phyloP scores from a whole-genome alignment of 176 grass and related monocot genomes.

The Puya raimondii region DNA sequence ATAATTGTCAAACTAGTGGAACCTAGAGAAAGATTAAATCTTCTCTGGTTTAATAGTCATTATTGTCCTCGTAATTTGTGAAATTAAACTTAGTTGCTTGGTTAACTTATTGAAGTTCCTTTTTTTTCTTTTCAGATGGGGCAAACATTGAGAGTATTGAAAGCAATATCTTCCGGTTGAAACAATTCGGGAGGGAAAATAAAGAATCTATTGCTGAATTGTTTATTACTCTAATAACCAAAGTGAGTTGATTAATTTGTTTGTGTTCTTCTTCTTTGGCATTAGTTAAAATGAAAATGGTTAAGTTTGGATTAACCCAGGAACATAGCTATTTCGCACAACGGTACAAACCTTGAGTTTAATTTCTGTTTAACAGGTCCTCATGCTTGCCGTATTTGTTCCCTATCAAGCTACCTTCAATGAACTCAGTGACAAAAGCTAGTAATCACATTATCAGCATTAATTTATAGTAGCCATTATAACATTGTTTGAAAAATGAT shows the following conservation, averaged over 20 bases:
- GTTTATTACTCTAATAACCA: constrained; percentile 64
- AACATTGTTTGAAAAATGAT: no score
- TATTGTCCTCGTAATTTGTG: neutral
- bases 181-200: constrained; percentile 63
- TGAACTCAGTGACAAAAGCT: no score
- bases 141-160: constrained; percentile 35
- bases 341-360: neutral
- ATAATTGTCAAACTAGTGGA: neutral
- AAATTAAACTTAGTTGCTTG: neutral
- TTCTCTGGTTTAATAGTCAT: neutral
- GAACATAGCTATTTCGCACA: neutral
- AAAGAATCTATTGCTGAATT: constrained; percentile 74
- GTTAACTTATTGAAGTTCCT: neutral
- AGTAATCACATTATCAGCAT: no score
- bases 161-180: constrained; percentile 31
- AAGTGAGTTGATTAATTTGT: constrained; percentile 37
- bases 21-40: neutral
- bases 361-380: no score
- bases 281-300: neutral
- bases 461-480: no score
- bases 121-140: constrained; percentile 44
- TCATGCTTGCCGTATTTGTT: no score
- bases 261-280: neutral
- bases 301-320: neutral
- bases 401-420: no score